Evolutionary conservation across 73 alveolate species (phyloP).

Genomic region (Halteria grandinella): DNA sequence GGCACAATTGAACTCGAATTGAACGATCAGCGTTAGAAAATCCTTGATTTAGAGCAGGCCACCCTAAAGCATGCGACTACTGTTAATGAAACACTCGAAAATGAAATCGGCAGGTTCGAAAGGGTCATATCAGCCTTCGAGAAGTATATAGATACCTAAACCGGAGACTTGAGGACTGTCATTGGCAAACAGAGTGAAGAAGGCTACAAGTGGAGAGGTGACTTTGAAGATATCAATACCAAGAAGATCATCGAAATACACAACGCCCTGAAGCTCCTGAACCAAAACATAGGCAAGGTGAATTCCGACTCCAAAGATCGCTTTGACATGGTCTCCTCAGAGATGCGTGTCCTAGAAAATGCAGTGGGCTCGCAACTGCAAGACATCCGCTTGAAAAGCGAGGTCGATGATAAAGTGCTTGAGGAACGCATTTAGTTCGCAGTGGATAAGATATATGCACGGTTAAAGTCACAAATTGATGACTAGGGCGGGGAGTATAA

Average conservation of each 20-base stretch:
- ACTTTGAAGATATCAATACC: slow-evolving; percentile 59
- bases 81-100: slow-evolving; percentile 68
- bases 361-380: slow-evolving; percentile 26
- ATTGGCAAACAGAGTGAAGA: slow-evolving; percentile 50
- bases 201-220: slow-evolving; percentile 61
- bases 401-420: slow-evolving; percentile 63
- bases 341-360: slow-evolving; percentile 31
- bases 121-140: slow-evolving; percentile 73
- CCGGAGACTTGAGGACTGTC: slow-evolving; percentile 43
- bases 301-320: slow-evolving; percentile 57
- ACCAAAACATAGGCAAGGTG: slow-evolving; percentile 46
- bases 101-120: slow-evolving; percentile 66
- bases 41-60: slow-evolving; percentile 54
- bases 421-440: slow-evolving; percentile 58
- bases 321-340: slow-evolving; percentile 24
- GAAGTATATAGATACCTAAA: slow-evolving; percentile 60
- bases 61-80: slow-evolving; percentile 68
- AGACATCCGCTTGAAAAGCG: slow-evolving; percentile 61
- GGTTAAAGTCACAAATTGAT: slow-evolving; percentile 22
- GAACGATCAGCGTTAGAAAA: slow-evolving; percentile 28
- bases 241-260: slow-evolving; percentile 69
- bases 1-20: slow-evolving; percentile 53
- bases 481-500: slow-evolving; percentile 40
- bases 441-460: slow-evolving; percentile 42
- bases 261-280: slow-evolving; percentile 58